Evolutionary conservation across 75 land plant genomes (phyloP).

Genomic region (Selaginella tamariscina): DNA sequence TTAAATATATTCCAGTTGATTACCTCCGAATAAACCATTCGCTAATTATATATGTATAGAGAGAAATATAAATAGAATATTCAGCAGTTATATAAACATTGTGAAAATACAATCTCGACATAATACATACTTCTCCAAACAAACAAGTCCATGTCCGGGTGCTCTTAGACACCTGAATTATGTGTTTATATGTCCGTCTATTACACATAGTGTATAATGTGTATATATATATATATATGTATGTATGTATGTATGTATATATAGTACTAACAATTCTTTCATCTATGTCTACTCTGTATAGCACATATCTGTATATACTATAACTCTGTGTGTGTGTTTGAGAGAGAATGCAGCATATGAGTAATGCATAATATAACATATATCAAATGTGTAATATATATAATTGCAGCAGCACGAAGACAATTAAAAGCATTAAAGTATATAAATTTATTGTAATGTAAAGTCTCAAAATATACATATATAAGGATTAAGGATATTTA

Average conservation of each 20-base stretch:
- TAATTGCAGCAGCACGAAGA: slow-evolving; percentile 68
- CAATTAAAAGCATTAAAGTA: too few relatives aligned
- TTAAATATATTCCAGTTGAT: too few relatives aligned
- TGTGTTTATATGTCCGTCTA: neutral
- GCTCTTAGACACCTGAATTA: slow-evolving; percentile 60
- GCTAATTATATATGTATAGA: too few relatives aligned
- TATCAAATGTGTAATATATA: slow-evolving; percentile 23
- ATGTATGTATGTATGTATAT: neutral
- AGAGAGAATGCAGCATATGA: neutral
- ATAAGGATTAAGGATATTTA: slow-evolving; percentile 38
- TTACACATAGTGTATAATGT: neutral
- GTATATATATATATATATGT: neutral
- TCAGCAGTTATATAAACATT: too few relatives aligned
- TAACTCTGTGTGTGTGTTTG: too few relatives aligned
- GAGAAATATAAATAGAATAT: too few relatives aligned
- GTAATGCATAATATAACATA: neutral
- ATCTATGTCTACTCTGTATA: slow-evolving; percentile 62
- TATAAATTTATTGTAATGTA: too few relatives aligned
- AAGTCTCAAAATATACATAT: neutral
- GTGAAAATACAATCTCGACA: slow-evolving; percentile 62
- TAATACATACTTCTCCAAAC: slow-evolving; percentile 74
- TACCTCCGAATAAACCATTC: too few relatives aligned
- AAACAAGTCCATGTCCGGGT: slow-evolving; percentile 90
- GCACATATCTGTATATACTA: neutral
- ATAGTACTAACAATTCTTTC: slow-evolving; percentile 52